Conservation (phyloP, 208 protist species). For the Leishmania aethiopica region DNA sequence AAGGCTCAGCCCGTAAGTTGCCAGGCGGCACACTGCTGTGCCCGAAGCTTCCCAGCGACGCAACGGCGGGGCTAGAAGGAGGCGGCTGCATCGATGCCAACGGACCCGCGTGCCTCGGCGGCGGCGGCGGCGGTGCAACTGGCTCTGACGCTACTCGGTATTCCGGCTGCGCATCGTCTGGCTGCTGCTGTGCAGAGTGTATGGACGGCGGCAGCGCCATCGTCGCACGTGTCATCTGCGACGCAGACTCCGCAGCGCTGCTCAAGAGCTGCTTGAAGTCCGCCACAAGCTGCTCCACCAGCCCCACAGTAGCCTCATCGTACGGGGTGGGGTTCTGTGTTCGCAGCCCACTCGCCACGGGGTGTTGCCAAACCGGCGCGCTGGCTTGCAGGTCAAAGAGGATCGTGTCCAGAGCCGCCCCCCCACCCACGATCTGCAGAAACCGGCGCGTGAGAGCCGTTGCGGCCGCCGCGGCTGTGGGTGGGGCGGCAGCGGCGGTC, state of each 20-base stretch:
- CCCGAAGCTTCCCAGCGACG: not conserved
- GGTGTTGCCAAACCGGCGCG: constrained; percentile 60
- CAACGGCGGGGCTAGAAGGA: not conserved
- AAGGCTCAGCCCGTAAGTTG: not conserved
- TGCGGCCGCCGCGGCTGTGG: constrained; percentile 6
- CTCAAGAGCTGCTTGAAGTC: constrained; percentile 34
- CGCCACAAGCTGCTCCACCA: constrained; percentile 33
- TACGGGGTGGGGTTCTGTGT: constrained; percentile 50
- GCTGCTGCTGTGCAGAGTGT: not conserved
- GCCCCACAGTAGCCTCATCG: constrained; percentile 40
- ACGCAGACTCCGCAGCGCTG: not conserved
- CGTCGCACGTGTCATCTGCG: not conserved
- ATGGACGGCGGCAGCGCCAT: not conserved
- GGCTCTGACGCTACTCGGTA: not conserved
- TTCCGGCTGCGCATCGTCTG: too few species aligned
- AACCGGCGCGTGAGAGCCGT: constrained; percentile 50
- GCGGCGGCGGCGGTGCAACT: not conserved
- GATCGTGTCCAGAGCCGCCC: constrained; percentile 62
- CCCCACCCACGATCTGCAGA: constrained; percentile 51
- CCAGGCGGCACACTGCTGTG: not conserved
- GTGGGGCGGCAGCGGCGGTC: constrained; percentile 1
- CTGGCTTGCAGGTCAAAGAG: constrained; percentile 75
- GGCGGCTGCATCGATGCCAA: not conserved
- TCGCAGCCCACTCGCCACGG: constrained; percentile 51
- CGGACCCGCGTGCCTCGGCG: too few species aligned